phyloP scores from a whole-genome alignment of 306 rosid species.

The barrel medic (Medicago truncatula) region DNA sequence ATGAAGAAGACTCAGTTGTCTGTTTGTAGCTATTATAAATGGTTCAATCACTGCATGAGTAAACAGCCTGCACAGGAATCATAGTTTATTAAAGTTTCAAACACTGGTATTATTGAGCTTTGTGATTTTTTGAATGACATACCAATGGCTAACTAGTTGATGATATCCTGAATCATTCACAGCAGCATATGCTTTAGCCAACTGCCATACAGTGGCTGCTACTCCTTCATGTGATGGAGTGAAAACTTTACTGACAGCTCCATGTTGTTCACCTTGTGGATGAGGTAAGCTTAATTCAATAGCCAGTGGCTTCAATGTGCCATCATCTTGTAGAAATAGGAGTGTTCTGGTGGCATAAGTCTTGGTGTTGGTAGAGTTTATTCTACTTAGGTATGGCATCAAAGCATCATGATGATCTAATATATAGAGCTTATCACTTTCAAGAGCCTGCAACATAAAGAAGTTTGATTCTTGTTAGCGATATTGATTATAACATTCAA shows the following conservation, averaged over 20 bases:
- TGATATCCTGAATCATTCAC: constrained; percentile 96
- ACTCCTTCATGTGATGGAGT: constrained; percentile 67
- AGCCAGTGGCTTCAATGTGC: constrained; percentile 82
- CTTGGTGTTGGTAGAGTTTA: constrained; percentile 86
- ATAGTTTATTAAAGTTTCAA: constrained; percentile 14
- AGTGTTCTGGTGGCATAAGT: constrained; percentile 85
- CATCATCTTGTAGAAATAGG: constrained; percentile 75
- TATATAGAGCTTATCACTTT: constrained; percentile 64
- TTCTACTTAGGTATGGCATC: constrained; percentile 74
- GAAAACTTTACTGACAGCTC: constrained; percentile 75
- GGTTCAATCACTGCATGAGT: constrained; percentile 98
- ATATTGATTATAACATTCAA: constrained; percentile 9
- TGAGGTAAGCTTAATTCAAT: constrained; percentile 94
- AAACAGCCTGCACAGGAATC: constrained; percentile 65
- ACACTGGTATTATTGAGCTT: constrained; percentile 3
- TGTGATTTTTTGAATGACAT: constrained; percentile 28
- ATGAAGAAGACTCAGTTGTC: constrained; percentile 82
- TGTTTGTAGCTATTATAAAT: constrained; percentile 78
- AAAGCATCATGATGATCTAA: constrained; percentile 87
- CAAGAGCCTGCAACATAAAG: constrained; percentile 63
- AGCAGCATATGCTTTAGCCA: constrained; percentile 90
- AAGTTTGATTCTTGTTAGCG: constrained; percentile 7
- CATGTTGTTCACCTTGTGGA: constrained; percentile 78
- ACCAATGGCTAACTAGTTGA: constrained; percentile 97
- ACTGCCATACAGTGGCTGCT: constrained; percentile 82